Evolutionary conservation across 768 basidiomycete species (phyloP).

Genomic region (Lentinus tigrinus): DNA sequence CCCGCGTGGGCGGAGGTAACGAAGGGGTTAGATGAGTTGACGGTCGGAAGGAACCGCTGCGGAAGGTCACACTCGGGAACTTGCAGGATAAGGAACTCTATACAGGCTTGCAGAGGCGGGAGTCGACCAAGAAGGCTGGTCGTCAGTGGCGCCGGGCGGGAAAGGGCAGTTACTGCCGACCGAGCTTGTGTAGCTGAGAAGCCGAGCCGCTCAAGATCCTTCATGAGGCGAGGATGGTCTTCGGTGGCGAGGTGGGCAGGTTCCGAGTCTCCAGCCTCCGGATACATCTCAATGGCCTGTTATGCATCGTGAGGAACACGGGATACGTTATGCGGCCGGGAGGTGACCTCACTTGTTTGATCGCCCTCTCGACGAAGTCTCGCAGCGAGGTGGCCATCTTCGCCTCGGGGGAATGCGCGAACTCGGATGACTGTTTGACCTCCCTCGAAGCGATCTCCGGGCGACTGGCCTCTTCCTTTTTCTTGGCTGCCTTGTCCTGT

Average conservation of each 20-base stretch:
- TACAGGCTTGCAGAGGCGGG: slow-evolving; percentile 70
- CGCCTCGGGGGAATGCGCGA: slow-evolving; percentile 64
- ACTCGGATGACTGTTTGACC: slow-evolving; percentile 33
- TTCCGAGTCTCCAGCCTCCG: slow-evolving; percentile 41
- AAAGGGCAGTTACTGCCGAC: slow-evolving; percentile 55
- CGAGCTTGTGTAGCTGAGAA: slow-evolving; percentile 59
- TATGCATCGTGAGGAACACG: slow-evolving; percentile 6
- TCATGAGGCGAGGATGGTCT: slow-evolving; percentile 40
- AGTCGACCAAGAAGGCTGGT: slow-evolving; percentile 58
- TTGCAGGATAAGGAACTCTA: slow-evolving; percentile 82
- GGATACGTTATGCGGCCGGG: neutral
- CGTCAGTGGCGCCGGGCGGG: slow-evolving; percentile 54
- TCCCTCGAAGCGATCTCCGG: slow-evolving; percentile 9
- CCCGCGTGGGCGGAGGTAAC: slow-evolving; percentile 65
- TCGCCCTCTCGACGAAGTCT: slow-evolving; percentile 76
- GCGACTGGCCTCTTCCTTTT: slow-evolving; percentile 34
- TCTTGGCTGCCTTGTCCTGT: slow-evolving; percentile 55
- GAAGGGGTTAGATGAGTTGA: slow-evolving; percentile 70
- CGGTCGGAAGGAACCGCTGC: slow-evolving; percentile 57
- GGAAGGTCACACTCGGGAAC: slow-evolving; percentile 89
- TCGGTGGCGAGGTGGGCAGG: slow-evolving; percentile 41
- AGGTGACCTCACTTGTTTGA: slow-evolving; percentile 71
- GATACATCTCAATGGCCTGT: slow-evolving; percentile 53
- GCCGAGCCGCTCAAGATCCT: slow-evolving; percentile 62
- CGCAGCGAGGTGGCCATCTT: slow-evolving; percentile 77